Evolutionary conservation across 495 filamentous ascomycete genomes (phyloP).

Genomic region (Penicillium bialowiezense): DNA sequence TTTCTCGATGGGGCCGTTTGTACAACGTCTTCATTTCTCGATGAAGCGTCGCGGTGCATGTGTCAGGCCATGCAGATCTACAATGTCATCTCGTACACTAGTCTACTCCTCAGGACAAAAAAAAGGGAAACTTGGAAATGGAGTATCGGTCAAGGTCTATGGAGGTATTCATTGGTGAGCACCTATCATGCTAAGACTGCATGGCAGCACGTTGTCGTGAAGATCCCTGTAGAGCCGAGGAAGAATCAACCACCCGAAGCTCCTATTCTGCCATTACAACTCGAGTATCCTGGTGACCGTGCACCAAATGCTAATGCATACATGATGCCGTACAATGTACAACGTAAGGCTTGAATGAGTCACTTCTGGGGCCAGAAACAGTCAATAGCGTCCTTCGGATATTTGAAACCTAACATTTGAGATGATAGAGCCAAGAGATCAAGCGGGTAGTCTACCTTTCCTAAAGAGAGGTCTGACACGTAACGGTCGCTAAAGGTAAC

Average conservation of each 20-base stretch:
- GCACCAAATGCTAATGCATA: neutral
- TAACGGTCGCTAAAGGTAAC: constrained; percentile 27
- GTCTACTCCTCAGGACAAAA: too few species aligned
- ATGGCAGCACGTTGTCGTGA: neutral
- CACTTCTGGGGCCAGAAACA: too few species aligned
- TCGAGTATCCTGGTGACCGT: constrained; percentile 1
- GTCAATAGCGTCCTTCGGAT: too few species aligned
- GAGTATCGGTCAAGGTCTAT: neutral
- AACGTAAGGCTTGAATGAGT: too few species aligned
- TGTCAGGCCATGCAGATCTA: neutral
- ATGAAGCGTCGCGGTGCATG: constrained; percentile 1
- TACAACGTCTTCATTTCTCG: neutral
- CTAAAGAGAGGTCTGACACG: constrained; percentile 36
- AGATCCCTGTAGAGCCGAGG: constrained; percentile 2
- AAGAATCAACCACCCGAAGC: neutral
- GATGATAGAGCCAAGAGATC: neutral
- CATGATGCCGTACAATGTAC: too few species aligned
- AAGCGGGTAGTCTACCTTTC: constrained; percentile 8
- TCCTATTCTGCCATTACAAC: neutral
- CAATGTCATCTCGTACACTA: too few species aligned
- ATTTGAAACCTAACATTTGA: too few species aligned
- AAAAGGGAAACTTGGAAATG: neutral
- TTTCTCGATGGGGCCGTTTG: neutral
- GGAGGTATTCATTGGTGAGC: neutral
- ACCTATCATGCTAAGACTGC: too few species aligned